phyloP scores from a whole-genome alignment of 2,329 filamentous ascomycete genomes.

The Aspergillus texensis region DNA sequence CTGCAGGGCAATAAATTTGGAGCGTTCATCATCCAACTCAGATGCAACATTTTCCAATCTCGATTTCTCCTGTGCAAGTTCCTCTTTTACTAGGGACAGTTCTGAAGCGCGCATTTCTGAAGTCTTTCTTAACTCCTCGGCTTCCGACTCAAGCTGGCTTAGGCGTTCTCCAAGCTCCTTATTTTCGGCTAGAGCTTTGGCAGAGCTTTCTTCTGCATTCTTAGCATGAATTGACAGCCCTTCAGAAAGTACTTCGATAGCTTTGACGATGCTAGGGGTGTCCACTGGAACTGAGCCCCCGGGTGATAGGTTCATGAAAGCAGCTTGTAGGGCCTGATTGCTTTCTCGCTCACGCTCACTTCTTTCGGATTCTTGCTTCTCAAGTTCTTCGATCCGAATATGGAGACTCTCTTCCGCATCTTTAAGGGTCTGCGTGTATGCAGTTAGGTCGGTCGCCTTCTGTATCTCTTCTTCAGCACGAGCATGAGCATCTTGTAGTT shows the following conservation, averaged over 20 bases:
- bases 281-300: slow-evolving; percentile 59
- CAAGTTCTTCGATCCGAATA: slow-evolving; percentile 49
- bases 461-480: slow-evolving; percentile 49
- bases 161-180: slow-evolving; percentile 61
- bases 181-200: slow-evolving; percentile 65
- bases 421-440: slow-evolving; percentile 57
- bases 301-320: slow-evolving; percentile 62
- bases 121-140: slow-evolving; percentile 57
- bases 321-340: slow-evolving; percentile 58
- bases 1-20: slow-evolving; percentile 69
- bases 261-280: slow-evolving; percentile 60
- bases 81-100: slow-evolving; percentile 57
- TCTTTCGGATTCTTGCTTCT: slow-evolving; percentile 54
- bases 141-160: slow-evolving; percentile 60
- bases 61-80: slow-evolving; percentile 51
- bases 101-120: slow-evolving; percentile 57
- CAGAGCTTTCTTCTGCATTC: slow-evolving; percentile 61
- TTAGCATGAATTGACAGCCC: slow-evolving; percentile 64
- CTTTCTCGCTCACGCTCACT: slow-evolving; percentile 59
- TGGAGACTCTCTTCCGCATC: slow-evolving; percentile 50
- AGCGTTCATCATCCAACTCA: slow-evolving; percentile 66
- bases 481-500: slow-evolving; percentile 65
- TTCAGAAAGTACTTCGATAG: slow-evolving; percentile 60
- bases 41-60: slow-evolving; percentile 50
- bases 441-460: slow-evolving; percentile 51